Conservation (phyloP, 768 basidiomycete genomes). For the Naematelia encephala region DNA sequence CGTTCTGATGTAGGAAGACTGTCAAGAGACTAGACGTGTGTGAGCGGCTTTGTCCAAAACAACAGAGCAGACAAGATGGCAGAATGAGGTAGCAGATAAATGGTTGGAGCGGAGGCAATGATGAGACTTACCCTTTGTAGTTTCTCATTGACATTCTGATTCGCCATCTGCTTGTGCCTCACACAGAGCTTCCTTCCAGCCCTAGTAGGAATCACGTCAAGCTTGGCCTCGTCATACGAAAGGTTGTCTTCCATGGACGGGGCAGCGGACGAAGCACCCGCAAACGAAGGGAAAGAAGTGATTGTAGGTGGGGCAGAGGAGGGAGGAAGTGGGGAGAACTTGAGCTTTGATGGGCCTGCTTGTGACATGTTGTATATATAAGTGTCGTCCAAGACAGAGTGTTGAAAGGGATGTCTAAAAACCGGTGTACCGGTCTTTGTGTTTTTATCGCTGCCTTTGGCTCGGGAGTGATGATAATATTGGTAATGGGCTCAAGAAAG, state of each 20-base stretch:
- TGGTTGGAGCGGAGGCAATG: neutral
- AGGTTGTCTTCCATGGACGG: neutral
- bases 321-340: neutral
- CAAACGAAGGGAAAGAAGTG: neutral
- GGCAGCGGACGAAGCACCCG: neutral
- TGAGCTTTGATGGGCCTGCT: neutral
- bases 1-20: slow-evolving; percentile 80
- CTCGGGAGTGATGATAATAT: no score
- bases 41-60: neutral
- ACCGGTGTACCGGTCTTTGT: neutral
- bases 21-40: slow-evolving; percentile 70
- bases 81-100: neutral
- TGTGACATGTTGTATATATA: neutral
- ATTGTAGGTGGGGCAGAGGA: neutral
- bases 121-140: slow-evolving; percentile 70
- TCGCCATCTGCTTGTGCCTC: slow-evolving; percentile 92
- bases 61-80: slow-evolving; percentile 17
- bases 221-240: slow-evolving; percentile 11
- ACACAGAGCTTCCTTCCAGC: slow-evolving; percentile 73
- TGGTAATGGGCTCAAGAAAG: no score
- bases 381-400: neutral
- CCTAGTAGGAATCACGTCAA: slow-evolving; percentile 39
- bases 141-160: slow-evolving; percentile 86
- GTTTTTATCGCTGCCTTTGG: no score
- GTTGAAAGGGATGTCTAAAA: neutral